Conservation (phyloP, 495 filamentous ascomycete species). For the Penicillium nucicola region DNA sequence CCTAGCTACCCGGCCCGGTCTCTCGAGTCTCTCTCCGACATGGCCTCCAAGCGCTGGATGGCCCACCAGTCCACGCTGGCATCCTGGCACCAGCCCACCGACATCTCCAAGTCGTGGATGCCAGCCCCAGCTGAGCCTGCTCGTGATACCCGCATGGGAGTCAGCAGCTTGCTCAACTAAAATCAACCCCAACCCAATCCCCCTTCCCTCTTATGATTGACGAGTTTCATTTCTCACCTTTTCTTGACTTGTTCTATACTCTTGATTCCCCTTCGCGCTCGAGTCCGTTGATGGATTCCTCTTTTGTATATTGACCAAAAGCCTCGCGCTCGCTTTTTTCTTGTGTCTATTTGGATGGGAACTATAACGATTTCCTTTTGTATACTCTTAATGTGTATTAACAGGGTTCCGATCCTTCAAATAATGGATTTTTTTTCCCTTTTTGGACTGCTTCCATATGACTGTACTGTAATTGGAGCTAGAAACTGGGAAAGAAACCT, state of each 20-base stretch:
- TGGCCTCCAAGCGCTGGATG: constrained; percentile 32
- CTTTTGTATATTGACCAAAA: constrained; percentile 34
- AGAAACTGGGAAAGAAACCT: background rate
- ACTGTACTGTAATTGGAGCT: constrained; percentile 9
- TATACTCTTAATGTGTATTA: constrained; percentile 40
- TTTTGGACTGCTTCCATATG: too few relatives aligned
- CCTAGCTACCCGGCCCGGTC: constrained; percentile 22
- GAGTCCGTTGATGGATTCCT: constrained; percentile 8
- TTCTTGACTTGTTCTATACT: constrained; percentile 17
- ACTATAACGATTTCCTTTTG: constrained; percentile 25
- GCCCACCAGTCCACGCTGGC: constrained; percentile 28
- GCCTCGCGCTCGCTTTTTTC: constrained; percentile 13
- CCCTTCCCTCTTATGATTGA: constrained; percentile 8
- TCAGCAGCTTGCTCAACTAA: constrained; percentile 40
- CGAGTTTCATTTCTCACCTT: constrained; percentile 11
- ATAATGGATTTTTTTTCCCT: constrained; percentile 14
- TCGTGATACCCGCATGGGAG: constrained; percentile 46
- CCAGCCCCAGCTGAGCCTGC: constrained; percentile 19
- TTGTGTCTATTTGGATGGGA: constrained; percentile 20
- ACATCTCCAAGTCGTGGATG: constrained; percentile 23
- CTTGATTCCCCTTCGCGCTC: constrained; percentile 18
- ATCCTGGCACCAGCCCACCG: constrained; percentile 29
- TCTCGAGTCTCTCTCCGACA: constrained; percentile 29
- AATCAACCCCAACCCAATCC: background rate
- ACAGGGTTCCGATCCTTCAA: constrained; percentile 25